Evolutionary conservation across 2,329 filamentous ascomycete species (phyloP).

Genomic region (Aspergillus aculeatinus): DNA sequence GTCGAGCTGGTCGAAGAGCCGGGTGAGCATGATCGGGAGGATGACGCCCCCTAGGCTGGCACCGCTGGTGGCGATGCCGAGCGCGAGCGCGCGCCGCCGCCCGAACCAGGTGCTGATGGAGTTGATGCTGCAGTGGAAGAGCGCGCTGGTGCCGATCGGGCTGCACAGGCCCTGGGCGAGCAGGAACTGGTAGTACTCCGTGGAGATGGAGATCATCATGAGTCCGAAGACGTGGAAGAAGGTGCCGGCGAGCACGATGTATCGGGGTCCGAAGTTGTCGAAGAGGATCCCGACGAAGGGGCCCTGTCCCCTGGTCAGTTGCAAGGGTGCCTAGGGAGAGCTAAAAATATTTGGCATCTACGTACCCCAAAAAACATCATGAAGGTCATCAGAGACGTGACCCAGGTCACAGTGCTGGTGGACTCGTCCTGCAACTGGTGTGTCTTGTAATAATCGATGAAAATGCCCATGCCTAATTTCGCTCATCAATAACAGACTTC

Average conservation of each 20-base stretch:
- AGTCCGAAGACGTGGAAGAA: constrained; percentile 57
- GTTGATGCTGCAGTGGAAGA: constrained; percentile 47
- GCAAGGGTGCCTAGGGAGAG: not conserved
- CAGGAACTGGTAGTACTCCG: constrained; percentile 56
- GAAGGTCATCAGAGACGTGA: constrained; percentile 14
- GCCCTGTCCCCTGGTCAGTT: constrained; percentile 2
- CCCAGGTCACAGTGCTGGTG: constrained; percentile 16
- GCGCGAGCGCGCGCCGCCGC: constrained; percentile 51
- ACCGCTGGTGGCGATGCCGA: constrained; percentile 55
- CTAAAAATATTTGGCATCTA: not conserved
- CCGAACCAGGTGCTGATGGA: constrained; percentile 54
- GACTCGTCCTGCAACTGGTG: constrained; percentile 9
- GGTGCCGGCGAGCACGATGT: constrained; percentile 51
- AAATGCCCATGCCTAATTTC: constrained; percentile 27
- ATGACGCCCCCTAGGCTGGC: constrained; percentile 58
- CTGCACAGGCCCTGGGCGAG: constrained; percentile 56
- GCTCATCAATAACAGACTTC: not conserved
- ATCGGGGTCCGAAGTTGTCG: constrained; percentile 62
- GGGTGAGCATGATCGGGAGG: constrained; percentile 60
- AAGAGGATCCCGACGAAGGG: constrained; percentile 25
- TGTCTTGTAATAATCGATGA: constrained; percentile 25
- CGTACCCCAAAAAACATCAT: constrained; percentile 18
- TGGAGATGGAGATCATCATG: constrained; percentile 57
- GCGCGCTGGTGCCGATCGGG: constrained; percentile 49
- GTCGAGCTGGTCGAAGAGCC: constrained; percentile 52